phyloP scores from a whole-genome alignment of 257 asterid species.

The Haberlea rhodopensis region DNA sequence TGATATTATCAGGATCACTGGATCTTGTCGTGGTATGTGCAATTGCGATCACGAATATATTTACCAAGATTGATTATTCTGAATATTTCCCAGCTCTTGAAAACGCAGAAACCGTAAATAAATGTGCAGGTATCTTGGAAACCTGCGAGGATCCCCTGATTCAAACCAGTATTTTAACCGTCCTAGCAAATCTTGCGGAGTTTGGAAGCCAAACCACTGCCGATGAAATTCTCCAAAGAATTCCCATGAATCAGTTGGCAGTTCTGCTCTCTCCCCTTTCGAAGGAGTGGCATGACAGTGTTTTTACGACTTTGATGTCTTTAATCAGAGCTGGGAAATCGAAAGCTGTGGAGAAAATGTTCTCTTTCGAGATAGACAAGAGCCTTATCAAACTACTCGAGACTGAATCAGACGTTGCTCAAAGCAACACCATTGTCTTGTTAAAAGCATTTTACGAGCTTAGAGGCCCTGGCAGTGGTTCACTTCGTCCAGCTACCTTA shows the following conservation, averaged over 20 bases:
- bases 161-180: conserved; percentile 24
- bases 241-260: conserved; percentile 29
- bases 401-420: conserved; percentile 30
- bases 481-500: conserved; percentile 24
- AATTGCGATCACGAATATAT: conserved; percentile 28
- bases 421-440: conserved; percentile 26
- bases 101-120: conserved; percentile 26
- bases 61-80: conserved; percentile 25
- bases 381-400: conserved; percentile 31
- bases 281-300: conserved; percentile 35
- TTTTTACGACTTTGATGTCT: conserved; percentile 28
- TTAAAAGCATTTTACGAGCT: conserved; percentile 30
- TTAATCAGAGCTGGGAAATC: conserved; percentile 32
- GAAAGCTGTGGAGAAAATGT: conserved; percentile 36
- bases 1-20: conserved; percentile 23
- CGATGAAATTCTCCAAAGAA: conserved; percentile 24
- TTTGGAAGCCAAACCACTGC: conserved; percentile 27
- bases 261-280: conserved; percentile 27
- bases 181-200: conserved; percentile 36
- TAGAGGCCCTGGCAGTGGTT: conserved; percentile 26
- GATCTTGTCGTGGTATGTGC: conserved; percentile 27
- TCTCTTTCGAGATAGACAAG: conserved; percentile 26
- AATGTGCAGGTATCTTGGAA: conserved; percentile 25
- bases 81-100: conserved; percentile 30
- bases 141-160: conserved; percentile 28